Evolutionary conservation across 163 green algal species (phyloP), one percentile per base, ranked within the genome.

Genomic region (Scenedesmus sp.): DNA sequence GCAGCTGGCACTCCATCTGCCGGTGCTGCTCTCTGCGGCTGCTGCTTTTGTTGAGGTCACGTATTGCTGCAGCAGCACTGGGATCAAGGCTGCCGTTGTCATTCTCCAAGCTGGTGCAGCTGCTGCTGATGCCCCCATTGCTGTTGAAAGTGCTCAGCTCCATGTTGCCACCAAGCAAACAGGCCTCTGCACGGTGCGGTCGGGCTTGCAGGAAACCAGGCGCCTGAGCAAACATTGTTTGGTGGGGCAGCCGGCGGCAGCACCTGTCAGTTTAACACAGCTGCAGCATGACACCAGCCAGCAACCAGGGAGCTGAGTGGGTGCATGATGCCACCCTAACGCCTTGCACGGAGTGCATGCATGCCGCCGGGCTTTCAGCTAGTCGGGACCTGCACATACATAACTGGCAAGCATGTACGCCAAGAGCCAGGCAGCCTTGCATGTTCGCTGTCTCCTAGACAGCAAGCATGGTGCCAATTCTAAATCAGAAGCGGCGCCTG

Each of bases 61-160:
- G 33, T 30, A 86, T 86, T 7, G 46, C 81, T 86, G 81, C 81
- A 37, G 81, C 81, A 59, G 81, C 46, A 9, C 46, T 43, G 6
- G 44, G 46, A 15, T 59, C 81, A 15, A 86, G 35, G 30, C 30
- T 43, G 26, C 81, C 81, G 20, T 86, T 49, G n/a, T 49, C 42
- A 1, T 43, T 16, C 26, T 73, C 46, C 20, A 73, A 70, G 24
- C n/a, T 49, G 24, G 81, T 72, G 46, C 46, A 40, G 81, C 46
- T 86, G 46, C 46, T 86, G 81, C 46, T 86, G 46, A n/a, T 43
- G 40, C 81, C 12, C 0, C 30, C 65, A 30, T 40, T 2, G 30
- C 65, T 76, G 65, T 30, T 30, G 18, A 40, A 76, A 2, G 65
- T 76, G 65, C 65, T 76, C 35, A 82, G 46, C 51, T 87, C 51